phyloP scores from a whole-genome alignment of 2,329 filamentous ascomycete species.

The Juglanconis sp. region DNA sequence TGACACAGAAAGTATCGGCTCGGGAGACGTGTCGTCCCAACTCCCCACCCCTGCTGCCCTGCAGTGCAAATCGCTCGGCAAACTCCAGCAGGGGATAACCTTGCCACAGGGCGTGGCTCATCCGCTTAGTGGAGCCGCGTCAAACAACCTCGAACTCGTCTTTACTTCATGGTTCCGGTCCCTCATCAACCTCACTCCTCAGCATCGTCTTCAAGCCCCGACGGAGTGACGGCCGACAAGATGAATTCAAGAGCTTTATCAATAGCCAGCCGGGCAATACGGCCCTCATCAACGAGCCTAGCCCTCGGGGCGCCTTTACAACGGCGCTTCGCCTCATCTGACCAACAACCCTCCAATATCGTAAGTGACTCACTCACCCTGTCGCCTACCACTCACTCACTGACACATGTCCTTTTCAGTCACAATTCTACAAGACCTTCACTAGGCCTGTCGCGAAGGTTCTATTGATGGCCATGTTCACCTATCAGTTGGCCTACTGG shows the following conservation, averaged over 20 bases:
- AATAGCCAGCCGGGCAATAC: slow-evolving; percentile 10
- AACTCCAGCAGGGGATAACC: neutral
- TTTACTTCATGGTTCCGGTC: neutral
- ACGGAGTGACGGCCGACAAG: neutral
- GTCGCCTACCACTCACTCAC: neutral
- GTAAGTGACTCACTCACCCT: slow-evolving; percentile 10
- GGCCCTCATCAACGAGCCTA: neutral
- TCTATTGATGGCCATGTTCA: slow-evolving; percentile 70
- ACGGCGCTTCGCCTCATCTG: slow-evolving; percentile 22
- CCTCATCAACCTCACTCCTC: no score
- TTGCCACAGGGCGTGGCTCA: no score
- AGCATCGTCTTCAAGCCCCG: no score
- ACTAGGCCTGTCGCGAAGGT: slow-evolving; percentile 71
- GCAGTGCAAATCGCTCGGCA: neutral
- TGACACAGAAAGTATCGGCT: slow-evolving; percentile 10
- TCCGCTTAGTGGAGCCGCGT: no score
- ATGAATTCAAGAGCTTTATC: slow-evolving; percentile 14
- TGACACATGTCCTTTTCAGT: slow-evolving; percentile 35
- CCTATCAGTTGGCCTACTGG: slow-evolving; percentile 76
- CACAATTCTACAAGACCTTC: slow-evolving; percentile 72
- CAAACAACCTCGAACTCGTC: no score
- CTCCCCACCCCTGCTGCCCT: slow-evolving; percentile 6
- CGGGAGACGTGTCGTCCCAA: slow-evolving; percentile 17
- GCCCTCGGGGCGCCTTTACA: slow-evolving; percentile 3
- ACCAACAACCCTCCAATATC: slow-evolving; percentile 13